Conservation (phyloP, 2,329 filamentous ascomycete genomes). For the Fusarium sacchari region DNA sequence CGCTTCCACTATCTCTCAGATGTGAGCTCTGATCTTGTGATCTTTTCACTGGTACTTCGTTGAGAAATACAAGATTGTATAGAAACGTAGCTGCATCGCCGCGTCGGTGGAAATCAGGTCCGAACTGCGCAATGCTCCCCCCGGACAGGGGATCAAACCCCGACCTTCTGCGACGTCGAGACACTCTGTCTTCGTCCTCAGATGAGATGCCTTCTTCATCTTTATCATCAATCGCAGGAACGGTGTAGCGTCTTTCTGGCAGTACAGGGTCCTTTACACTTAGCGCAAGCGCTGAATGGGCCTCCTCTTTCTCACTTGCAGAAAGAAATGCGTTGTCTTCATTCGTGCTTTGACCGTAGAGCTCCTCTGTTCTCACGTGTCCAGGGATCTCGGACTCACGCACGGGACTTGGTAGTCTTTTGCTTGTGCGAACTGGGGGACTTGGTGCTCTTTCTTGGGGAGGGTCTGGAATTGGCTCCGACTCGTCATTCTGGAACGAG, state of each 20-base stretch:
- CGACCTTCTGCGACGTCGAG: background rate
- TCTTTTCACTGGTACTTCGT: background rate
- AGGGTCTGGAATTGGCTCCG: background rate
- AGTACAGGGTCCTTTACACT: background rate
- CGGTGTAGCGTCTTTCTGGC: no score
- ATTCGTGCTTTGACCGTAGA: background rate
- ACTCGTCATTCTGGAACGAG: conserved; percentile 4
- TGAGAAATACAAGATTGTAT: conserved; percentile 18
- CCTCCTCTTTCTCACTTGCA: background rate
- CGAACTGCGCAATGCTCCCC: background rate
- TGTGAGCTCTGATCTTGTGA: rapidly evolving
- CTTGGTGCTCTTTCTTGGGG: conserved; percentile 17
- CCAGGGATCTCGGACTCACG: conserved; percentile 16
- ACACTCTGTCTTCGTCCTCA: background rate
- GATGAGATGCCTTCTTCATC: background rate
- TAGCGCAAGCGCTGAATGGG: background rate
- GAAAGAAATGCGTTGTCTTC: background rate
- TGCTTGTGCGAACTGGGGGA: conserved; percentile 15
- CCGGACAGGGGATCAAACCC: background rate
- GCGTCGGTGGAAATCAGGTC: conserved; percentile 9
- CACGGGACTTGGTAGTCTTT: conserved; percentile 17
- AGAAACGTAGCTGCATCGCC: conserved; percentile 30
- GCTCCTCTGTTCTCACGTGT: conserved; percentile 4
- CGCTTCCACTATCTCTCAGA: rapidly evolving
- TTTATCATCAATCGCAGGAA: no score